Evolutionary conservation across 1,139 yeast genomes (phyloP), one percentile per base, ranked within the genome.

Genomic region (Candida sp.): DNA sequence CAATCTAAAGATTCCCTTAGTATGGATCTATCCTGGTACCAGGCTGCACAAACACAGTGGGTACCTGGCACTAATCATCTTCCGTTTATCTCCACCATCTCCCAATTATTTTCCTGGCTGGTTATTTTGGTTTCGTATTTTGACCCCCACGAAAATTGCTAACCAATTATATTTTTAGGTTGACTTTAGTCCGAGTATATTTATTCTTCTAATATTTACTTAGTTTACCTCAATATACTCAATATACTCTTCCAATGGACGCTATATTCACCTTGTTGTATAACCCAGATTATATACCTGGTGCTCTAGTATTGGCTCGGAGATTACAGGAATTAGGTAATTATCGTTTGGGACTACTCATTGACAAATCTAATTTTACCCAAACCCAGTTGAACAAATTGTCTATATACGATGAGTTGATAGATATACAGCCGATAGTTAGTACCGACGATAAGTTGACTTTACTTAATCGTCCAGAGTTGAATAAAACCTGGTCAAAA

Each of bases 251-350:
- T 15, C 19, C 19, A 70, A 54, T 63, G 21, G 55, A 58, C 48
- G 95, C 90, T 15, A 75, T 82, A 52, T 82, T 81, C 39, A 83
- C 96, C 1, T 70, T 89, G 33, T 66, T 90, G 33, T 82, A 83
- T 57, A 77, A 81, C 41, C 72, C 81, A 35, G 72, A 74, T 30
- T 90, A 90, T 60, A 63, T 88, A 21, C 88, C 95, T 0, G 97
- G 97, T 5, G 84, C 88, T 0, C 66, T 86, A 33, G 82, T 87
- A 0, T 63, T 88, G 38, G 91, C 82, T 5, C 51, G 63, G n/a
- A 49, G 57, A 9, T 49, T 71, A 36, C 60, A 62, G 29, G 53
- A 56, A 43, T 42, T 64, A 12, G 44, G 50, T 22, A 50, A 55
- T 35, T 49, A 57, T 19, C 50, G 47, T 39, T 50, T 66, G 32